Conservation (phyloP, 176 grass and related monocot genomes). For the Saccharum spontaneum region DNA sequence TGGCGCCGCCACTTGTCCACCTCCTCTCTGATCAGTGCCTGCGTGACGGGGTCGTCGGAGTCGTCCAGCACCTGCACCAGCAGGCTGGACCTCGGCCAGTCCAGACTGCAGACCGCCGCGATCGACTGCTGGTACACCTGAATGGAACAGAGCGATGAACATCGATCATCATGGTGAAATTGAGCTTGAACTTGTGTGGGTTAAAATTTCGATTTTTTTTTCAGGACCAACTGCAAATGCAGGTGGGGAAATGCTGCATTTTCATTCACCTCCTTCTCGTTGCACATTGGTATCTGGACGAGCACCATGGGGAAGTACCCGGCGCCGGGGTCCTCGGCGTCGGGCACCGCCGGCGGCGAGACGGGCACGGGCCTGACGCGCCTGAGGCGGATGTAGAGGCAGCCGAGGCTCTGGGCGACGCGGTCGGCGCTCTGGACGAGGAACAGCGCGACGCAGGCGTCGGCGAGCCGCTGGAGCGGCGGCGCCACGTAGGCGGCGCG, state of each 20-base stretch:
- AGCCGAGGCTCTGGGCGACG: conserved; percentile 66
- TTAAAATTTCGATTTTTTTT: no score
- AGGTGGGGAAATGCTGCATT: no score
- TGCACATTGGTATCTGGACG: conserved; percentile 98
- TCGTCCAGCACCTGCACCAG: conserved; percentile 91
- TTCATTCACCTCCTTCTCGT: conserved; percentile 71
- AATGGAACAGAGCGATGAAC: no score
- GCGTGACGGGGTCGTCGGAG: conserved; percentile 64
- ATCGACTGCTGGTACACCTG: conserved; percentile 79
- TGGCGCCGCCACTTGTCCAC: conserved; percentile 73
- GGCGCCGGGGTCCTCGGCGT: conserved; percentile 46
- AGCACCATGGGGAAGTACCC: conserved; percentile 77
- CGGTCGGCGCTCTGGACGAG: conserved; percentile 85
- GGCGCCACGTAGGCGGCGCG: conserved; percentile 74
- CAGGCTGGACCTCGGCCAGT: conserved; percentile 83
- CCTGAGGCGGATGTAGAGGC: conserved; percentile 76
- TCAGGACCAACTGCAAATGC: no score
- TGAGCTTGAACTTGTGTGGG: no score
- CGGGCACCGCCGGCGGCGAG: neutral
- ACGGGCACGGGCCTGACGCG: conserved; percentile 47
- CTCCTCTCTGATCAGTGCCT: conserved; percentile 72
- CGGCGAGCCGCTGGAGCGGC: conserved; percentile 67
- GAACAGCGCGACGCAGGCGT: conserved; percentile 83
- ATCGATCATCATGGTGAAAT: no score
- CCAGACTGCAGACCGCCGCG: conserved; percentile 76